phyloP scores from a whole-genome alignment of 805 yeast species.

The Yarrowia phangngaensis region DNA sequence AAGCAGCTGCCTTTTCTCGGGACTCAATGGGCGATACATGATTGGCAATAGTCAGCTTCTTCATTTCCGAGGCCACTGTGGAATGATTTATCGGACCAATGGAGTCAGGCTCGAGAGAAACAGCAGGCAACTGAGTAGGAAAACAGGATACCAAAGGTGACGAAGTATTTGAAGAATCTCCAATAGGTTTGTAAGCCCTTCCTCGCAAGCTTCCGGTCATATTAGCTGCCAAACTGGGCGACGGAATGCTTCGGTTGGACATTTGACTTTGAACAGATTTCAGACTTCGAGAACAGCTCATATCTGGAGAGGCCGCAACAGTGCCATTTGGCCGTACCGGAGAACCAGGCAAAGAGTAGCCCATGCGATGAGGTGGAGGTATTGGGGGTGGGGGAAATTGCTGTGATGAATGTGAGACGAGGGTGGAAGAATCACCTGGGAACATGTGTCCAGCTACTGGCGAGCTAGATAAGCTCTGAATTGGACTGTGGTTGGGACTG shows the following conservation, averaged over 20 bases:
- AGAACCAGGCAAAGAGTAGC: slow-evolving; percentile 11
- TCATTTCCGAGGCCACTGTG: slow-evolving; percentile 27
- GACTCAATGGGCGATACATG: slow-evolving; percentile 23
- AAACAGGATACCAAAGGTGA: slow-evolving; percentile 10
- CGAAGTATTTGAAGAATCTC: not conserved
- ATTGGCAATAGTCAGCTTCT: slow-evolving; percentile 28
- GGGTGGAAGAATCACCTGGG: no score
- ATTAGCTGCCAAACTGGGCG: slow-evolving; percentile 5
- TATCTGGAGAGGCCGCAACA: slow-evolving; percentile 2
- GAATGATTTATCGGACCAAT: slow-evolving; percentile 6
- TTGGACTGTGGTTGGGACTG: not conserved
- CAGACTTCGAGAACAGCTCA: slow-evolving; percentile 15
- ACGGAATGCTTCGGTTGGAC: not conserved
- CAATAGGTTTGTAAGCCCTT: slow-evolving; percentile 17
- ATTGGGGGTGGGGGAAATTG: slow-evolving; percentile 3
- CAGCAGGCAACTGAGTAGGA: slow-evolving; percentile 1
- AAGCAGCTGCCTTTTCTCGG: slow-evolving; percentile 25
- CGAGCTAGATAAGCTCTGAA: not conserved
- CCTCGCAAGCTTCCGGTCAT: not conserved
- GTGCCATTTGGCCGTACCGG: slow-evolving; percentile 11
- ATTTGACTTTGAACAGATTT: slow-evolving; percentile 2
- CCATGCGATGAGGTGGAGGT: slow-evolving; percentile 11
- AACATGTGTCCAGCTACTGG: no score
- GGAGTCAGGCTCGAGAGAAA: no score
- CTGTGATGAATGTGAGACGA: slow-evolving; percentile 6